These are phyloP conservation scores for Trichoderma atroviride DNA, from an alignment of 2,329 filamentous ascomycete genomes.

Conservation along the genomic window DNA sequence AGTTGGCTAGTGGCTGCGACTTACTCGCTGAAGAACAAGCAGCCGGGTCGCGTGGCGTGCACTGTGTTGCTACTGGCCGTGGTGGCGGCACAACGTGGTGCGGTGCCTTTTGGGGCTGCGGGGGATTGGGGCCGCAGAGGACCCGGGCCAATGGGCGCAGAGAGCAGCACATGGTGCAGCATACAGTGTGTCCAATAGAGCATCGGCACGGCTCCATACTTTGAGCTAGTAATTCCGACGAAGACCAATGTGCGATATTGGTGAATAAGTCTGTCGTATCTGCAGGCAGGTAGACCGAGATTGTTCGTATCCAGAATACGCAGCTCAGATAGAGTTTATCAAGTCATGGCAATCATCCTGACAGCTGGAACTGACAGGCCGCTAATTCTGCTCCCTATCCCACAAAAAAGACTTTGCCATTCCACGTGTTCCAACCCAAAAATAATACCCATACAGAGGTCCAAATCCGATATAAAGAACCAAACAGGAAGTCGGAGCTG, in stretches of 20 bases:
- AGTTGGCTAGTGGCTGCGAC: slow-evolving; percentile 3
- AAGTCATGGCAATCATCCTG: not conserved
- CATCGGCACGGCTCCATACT: not conserved
- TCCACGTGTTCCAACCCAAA: not conserved
- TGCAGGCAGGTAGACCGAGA: not conserved
- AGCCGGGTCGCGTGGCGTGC: not conserved
- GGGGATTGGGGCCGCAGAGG: not conserved
- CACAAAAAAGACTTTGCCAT: not conserved
- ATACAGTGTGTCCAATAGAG: not conserved
- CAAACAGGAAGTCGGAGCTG: slow-evolving; percentile 8
- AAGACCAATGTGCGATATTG: not conserved
- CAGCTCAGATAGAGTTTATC: not conserved
- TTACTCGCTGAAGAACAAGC: not conserved
- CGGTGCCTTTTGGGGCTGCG: not conserved
- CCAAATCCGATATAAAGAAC: not conserved
- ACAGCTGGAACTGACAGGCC: not conserved
- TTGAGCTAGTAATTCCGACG: not conserved
- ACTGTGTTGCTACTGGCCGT: not conserved
- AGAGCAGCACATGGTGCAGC: not conserved
- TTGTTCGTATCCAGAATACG: not conserved
- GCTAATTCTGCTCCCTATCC: not conserved
- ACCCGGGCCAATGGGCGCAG: not conserved
- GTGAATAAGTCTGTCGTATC: not conserved
- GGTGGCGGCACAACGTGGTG: slow-evolving; percentile 2
- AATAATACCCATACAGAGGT: not conserved